Evolutionary conservation across 148 eudicot species (phyloP), one percentile per base, ranked within the genome.

Genomic region (Gaultheria prostrata): DNA sequence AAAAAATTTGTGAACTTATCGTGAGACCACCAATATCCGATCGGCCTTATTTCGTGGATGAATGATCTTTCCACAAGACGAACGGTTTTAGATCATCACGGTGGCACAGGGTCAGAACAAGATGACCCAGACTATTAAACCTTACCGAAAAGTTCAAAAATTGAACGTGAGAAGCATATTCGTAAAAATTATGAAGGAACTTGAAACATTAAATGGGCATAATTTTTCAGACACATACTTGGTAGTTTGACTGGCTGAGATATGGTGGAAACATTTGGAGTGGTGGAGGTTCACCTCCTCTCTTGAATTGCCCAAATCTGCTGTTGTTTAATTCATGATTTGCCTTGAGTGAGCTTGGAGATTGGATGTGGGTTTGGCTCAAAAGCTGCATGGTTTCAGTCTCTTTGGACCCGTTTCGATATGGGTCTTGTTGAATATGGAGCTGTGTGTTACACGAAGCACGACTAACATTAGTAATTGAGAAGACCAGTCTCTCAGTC

Each of bases 281-380:
- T 84, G 87, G 80, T 43, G 79, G 88, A 24, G 83, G 75, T 33
- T 88, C 87, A 30, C 67, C 39, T 17, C 69, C 15, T 77, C 61
- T 74, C 9, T 1, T 28, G 18, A 61, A 50, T 28, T 79, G 81
- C 79, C 85, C 87, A 20, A 35, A 77, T 69, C 86, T 51, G 12
- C 32, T 80, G 70, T 78, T 83, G 76, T 76, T 76, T 7, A 76
- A 39, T 39, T 74, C 85, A 53, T n/a, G 32, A 13, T 75, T 78
- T 15, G 78, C 50, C 67, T 46, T 76, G 21, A 79, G 71, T 20
- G 89, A 82, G 50, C 77, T 63, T 12, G 92, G 89, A 21, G 94
- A 88, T 56, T 91, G 90, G 20, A 90, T 86, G 82, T 86, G 91
- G 4, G 94, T 90, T 89, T 90, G 98, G 89, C 92, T 90, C 8